These are phyloP conservation scores for Patellifolia procumbens DNA, from an alignment of 179 eudicot species.

Conservation along the genomic window DNA sequence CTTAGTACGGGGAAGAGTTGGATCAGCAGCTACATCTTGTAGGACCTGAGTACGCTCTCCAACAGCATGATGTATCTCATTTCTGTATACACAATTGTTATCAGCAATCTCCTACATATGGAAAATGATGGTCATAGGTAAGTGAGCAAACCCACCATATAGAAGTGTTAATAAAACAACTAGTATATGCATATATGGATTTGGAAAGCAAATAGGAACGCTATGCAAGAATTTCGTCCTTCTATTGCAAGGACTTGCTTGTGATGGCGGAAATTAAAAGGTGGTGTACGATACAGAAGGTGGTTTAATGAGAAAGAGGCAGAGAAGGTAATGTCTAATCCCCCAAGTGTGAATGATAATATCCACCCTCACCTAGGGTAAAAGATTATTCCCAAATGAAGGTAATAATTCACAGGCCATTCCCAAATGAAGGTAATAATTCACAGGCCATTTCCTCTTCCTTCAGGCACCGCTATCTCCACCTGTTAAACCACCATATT, in stretches of 20 bases:
- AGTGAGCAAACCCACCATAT: conserved; percentile 1
- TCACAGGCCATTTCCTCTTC: neutral
- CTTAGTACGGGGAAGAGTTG: conserved; percentile 94
- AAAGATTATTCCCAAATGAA: neutral
- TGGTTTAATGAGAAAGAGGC: too few species aligned
- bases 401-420: neutral
- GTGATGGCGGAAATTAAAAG: neutral
- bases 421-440: neutral
- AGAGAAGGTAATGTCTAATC: too few species aligned
- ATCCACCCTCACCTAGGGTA: neutral
- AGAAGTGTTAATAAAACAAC: neutral
- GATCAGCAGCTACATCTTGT: conserved; percentile 98
- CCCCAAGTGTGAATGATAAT: neutral
- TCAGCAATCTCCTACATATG: conserved; percentile 82
- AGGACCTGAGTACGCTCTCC: conserved; percentile 87
- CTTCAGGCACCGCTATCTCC: neutral
- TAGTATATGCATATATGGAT: neutral
- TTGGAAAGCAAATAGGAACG: neutral
- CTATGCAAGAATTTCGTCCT: neutral
- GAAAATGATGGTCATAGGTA: too few species aligned
- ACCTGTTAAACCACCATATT: neutral
- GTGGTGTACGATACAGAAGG: neutral
- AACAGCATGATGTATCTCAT: conserved; percentile 80
- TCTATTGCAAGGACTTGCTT: neutral
- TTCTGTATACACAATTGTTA: conserved; percentile 93